phyloP scores from a whole-genome alignment of 768 basidiomycete genomes.

The Phanerodontia chrysosporium region DNA sequence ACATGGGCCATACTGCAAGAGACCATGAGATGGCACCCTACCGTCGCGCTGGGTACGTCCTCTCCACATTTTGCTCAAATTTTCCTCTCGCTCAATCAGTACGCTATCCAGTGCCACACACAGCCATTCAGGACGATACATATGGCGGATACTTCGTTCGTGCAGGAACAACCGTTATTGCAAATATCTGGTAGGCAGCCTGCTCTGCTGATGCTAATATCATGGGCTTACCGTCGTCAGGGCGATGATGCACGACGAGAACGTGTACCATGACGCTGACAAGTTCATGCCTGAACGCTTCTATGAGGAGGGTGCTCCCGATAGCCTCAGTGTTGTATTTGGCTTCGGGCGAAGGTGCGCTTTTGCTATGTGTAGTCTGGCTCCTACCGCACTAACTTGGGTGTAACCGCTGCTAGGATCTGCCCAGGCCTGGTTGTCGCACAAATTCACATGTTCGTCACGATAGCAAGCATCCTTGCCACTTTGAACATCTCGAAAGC shows the following conservation, averaged over 20 bases:
- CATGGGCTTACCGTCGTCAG: too few relatives aligned
- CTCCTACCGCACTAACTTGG: not conserved
- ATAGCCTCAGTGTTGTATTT: not conserved
- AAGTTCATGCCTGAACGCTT: slow-evolving; percentile 2
- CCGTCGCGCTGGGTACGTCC: not conserved
- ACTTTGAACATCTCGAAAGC: slow-evolving; percentile 27
- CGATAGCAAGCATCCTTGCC: slow-evolving; percentile 9
- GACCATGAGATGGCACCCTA: slow-evolving; percentile 25
- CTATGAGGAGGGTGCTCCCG: not conserved
- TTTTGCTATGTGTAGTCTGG: not conserved
- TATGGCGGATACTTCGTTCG: slow-evolving; percentile 12
- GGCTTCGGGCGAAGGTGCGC: slow-evolving; percentile 6
- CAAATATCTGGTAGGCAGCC: not conserved
- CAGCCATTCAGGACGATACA: slow-evolving; percentile 10
- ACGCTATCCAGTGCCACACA: slow-evolving; percentile 2
- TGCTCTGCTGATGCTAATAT: too few relatives aligned
- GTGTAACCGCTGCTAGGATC: slow-evolving; percentile 4
- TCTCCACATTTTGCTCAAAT: not conserved
- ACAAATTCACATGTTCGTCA: slow-evolving; percentile 17
- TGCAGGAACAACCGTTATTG: slow-evolving; percentile 4
- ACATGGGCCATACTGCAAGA: slow-evolving; percentile 28
- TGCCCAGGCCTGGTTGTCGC: slow-evolving; percentile 22
- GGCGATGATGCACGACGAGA: slow-evolving; percentile 1
- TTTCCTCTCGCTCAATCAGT: not conserved
- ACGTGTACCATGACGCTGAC: not conserved